A percentile compares a stretch with the other conserved stretches of the same genome.
Conservation (phyloP, 768 basidiomycete species). For the Auricularia auricula-judae region DNA sequence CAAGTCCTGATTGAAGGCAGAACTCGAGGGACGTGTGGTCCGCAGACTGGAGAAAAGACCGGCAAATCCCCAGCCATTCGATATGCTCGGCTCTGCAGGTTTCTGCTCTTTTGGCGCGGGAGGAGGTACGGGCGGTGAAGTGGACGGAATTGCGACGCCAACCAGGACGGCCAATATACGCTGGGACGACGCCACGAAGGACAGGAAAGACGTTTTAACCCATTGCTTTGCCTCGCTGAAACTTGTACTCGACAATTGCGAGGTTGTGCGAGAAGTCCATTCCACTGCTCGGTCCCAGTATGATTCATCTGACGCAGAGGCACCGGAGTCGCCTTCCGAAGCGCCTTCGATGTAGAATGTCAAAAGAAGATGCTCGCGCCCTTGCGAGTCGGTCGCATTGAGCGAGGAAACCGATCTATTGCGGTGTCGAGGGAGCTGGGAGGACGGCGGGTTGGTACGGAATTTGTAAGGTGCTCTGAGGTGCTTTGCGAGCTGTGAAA, state of each 20-base stretch:
- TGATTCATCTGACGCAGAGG: neutral
- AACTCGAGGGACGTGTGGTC: constrained; percentile 21
- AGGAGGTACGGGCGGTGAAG: neutral
- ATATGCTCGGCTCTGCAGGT: neutral
- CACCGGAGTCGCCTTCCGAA: neutral
- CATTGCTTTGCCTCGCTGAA: constrained; percentile 42
- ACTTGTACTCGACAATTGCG: constrained; percentile 38
- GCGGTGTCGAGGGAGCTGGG: constrained; percentile 64
- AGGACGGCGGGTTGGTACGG: constrained; percentile 75
- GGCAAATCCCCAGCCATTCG: constrained; percentile 42
- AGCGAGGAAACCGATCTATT: constrained; percentile 75
- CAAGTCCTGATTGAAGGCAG: neutral
- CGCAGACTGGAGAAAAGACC: constrained; percentile 61
- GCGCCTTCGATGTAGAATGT: constrained; percentile 67
- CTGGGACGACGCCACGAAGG: neutral
- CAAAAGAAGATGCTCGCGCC: constrained; percentile 75
- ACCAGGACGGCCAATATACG: constrained; percentile 3
- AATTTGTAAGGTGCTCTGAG: constrained; percentile 59
- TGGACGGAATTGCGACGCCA: neutral
- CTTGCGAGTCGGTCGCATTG: constrained; percentile 57
- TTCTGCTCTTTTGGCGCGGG: constrained; percentile 19
- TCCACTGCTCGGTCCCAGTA: neutral
- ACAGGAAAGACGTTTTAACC: constrained; percentile 27
- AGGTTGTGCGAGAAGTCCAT: constrained; percentile 26
- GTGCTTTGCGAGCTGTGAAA: constrained; percentile 51